Conservation (phyloP, 306 rosid genomes). For the Malus sylvestris region DNA sequence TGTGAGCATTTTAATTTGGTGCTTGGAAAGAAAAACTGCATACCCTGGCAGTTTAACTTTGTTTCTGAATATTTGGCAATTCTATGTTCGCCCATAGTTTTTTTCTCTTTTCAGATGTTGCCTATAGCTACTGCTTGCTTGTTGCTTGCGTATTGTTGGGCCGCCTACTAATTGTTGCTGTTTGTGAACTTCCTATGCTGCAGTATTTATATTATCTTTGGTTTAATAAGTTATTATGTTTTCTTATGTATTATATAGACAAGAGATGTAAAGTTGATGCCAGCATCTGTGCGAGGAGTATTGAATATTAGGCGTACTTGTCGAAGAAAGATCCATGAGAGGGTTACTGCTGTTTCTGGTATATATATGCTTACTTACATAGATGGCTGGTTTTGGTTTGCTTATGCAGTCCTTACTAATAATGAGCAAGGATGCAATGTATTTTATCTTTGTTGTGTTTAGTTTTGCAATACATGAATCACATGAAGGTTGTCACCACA, state of each 20-base stretch:
- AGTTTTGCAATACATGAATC: not conserved
- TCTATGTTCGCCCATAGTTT: not conserved
- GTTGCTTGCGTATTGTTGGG: not conserved
- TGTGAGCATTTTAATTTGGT: not conserved
- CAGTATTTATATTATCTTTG: not conserved
- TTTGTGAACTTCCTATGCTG: not conserved
- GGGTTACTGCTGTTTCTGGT: conserved; percentile 82
- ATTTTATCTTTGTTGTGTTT: not conserved
- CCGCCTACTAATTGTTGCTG: not conserved
- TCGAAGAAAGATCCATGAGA: conserved; percentile 72
- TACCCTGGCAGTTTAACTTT: not conserved
- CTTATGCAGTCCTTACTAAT: not conserved
- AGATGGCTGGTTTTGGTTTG: conserved; percentile 10
- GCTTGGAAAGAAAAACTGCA: not conserved
- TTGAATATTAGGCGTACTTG: conserved; percentile 59
- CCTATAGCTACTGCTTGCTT: not conserved
- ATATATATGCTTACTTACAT: conserved; percentile 14
- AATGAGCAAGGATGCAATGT: not conserved
- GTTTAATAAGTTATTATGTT: conserved; percentile 3
- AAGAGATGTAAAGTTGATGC: conserved; percentile 74
- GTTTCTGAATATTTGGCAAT: not conserved
- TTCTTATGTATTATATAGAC: conserved; percentile 38
- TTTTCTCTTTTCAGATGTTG: not conserved
- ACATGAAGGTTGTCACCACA: not conserved
- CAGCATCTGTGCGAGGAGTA: conserved; percentile 52